Conservation (phyloP, 2,329 filamentous ascomycete species). For the Venturia carpophila region DNA sequence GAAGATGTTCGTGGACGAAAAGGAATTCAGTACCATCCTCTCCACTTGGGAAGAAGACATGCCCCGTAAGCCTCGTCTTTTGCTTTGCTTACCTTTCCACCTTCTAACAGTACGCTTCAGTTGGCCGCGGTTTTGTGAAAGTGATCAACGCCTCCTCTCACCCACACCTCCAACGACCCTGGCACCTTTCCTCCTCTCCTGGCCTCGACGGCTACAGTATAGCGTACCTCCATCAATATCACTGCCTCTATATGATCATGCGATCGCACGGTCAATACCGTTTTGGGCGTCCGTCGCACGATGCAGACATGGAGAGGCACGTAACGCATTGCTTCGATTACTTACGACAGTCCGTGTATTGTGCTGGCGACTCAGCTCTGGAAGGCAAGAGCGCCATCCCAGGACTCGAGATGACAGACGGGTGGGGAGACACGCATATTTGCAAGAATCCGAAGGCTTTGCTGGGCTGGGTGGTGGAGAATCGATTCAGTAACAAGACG, state of each 20-base stretch:
- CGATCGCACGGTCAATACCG: background rate
- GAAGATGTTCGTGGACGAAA: constrained; percentile 12
- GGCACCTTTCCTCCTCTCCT: background rate
- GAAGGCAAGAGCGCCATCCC: constrained; percentile 14
- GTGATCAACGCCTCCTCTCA: constrained; percentile 2
- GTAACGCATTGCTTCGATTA: constrained; percentile 19
- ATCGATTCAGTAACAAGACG: constrained; percentile 18
- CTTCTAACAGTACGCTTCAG: constrained; percentile 1
- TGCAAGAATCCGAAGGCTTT: constrained; percentile 15
- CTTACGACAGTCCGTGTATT: constrained; percentile 14
- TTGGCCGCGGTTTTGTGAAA: constrained; percentile 17
- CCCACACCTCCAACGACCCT: background rate
- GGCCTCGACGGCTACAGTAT: constrained; percentile 17
- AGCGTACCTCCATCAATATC: constrained; percentile 18
- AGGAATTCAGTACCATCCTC: constrained; percentile 10
- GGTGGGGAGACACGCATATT: constrained; percentile 18
- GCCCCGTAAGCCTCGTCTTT: constrained; percentile 8
- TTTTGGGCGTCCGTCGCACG: background rate
- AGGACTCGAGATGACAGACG: constrained; percentile 18
- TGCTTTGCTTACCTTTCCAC: background rate
- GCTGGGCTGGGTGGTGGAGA: constrained; percentile 13
- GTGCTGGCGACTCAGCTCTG: constrained; percentile 16
- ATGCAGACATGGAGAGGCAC: constrained; percentile 16
- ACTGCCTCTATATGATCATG: constrained; percentile 19
- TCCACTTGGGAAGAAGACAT: constrained; percentile 10